Conservation (phyloP, 2,329 filamentous ascomycete genomes). For the Dactylellina cionopaga region DNA sequence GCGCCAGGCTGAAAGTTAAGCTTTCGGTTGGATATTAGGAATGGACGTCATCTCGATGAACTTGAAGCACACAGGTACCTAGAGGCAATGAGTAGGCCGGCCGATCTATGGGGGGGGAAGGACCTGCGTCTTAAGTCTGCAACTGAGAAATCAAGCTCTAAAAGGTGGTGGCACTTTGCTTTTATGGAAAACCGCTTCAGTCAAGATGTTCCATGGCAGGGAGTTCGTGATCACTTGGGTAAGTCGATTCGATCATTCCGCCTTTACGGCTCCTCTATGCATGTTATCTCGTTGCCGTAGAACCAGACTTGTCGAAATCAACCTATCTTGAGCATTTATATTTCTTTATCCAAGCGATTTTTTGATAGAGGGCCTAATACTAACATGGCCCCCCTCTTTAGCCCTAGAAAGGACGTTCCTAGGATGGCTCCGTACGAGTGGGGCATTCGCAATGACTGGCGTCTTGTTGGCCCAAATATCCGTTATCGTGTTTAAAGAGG, state of each 20-base stretch:
- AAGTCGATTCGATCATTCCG: not conserved
- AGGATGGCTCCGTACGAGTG: constrained; percentile 49
- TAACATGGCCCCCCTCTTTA: too few relatives aligned
- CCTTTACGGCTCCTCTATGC: not conserved
- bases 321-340: not conserved
- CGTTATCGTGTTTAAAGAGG: constrained; percentile 27
- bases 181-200: constrained; percentile 30
- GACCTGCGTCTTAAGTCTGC: not conserved
- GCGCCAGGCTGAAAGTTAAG: too few relatives aligned
- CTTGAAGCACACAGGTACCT: not conserved
- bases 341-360: not conserved
- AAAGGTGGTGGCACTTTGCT: not conserved
- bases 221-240: constrained; percentile 46
- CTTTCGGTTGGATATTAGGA: too few relatives aligned
- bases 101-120: not conserved
- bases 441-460: constrained; percentile 48
- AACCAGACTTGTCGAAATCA: not conserved
- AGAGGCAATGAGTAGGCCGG: not conserved
- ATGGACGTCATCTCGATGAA: not conserved
- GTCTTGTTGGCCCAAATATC: constrained; percentile 45
- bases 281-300: not conserved
- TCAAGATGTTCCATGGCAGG: constrained; percentile 39
- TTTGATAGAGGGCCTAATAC: too few relatives aligned
- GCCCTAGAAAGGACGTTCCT: constrained; percentile 48
- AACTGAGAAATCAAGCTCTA: not conserved